Evolutionary conservation across 2,329 filamentous ascomycete species (phyloP).

Genomic region (Ascochyta rabiei): DNA sequence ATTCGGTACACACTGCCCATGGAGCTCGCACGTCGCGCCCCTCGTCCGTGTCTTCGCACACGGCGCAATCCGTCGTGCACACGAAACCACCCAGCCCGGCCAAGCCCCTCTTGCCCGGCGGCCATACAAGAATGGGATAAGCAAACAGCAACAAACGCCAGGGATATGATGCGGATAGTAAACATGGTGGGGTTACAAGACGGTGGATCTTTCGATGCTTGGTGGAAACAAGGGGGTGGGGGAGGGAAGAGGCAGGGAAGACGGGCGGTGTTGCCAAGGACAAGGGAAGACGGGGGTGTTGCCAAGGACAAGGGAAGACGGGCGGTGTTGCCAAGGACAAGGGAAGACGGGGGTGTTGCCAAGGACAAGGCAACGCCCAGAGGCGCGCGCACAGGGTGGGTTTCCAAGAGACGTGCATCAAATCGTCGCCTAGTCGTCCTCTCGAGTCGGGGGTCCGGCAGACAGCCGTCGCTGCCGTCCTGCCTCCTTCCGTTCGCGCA

Average conservation of each 20-base stretch:
- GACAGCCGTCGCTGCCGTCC: not conserved
- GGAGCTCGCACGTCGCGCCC: constrained; percentile 21
- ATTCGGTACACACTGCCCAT: constrained; percentile 36
- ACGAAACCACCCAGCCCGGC: constrained; percentile 24
- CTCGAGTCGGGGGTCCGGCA: constrained; percentile 20
- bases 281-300: constrained; percentile 30
- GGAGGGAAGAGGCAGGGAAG: constrained; percentile 28
- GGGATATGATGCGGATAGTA: constrained; percentile 50
- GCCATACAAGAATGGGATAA: constrained; percentile 29
- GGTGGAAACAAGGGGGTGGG: constrained; percentile 37
- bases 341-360: constrained; percentile 29
- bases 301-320: constrained; percentile 27
- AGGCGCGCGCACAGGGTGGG: constrained; percentile 20
- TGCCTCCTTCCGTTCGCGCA: constrained; percentile 7
- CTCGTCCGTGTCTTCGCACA: constrained; percentile 21
- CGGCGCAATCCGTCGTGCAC: constrained; percentile 17
- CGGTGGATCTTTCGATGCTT: constrained; percentile 51
- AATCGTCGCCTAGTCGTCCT: constrained; percentile 30
- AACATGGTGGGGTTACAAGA: constrained; percentile 47
- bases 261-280: constrained; percentile 32
- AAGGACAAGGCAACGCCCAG: constrained; percentile 27
- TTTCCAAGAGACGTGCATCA: constrained; percentile 36
- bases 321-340: constrained; percentile 33
- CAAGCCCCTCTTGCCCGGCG: constrained; percentile 30
- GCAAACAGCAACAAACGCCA: constrained; percentile 48